Percentiles rank a stretch among this genome's conserved stretches.
These are phyloP conservation scores for Clarireedia hainanense DNA, from an alignment of 2,329 filamentous ascomycete species.

Conservation along the genomic window DNA sequence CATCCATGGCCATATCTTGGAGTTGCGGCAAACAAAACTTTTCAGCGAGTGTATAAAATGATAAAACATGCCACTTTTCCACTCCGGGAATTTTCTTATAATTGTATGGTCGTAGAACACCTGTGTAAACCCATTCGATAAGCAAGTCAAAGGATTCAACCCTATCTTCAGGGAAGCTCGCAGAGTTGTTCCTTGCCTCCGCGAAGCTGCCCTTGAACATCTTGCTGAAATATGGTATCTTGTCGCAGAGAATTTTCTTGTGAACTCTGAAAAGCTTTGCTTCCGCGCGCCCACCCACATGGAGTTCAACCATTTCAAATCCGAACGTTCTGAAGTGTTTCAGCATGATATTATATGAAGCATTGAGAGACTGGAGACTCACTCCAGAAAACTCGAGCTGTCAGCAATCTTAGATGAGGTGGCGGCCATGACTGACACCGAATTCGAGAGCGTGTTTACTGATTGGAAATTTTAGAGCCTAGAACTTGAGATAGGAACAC, in stretches of 20 bases:
- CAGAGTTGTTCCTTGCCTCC: neutral
- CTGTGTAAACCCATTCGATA: slow-evolving; percentile 10
- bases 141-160: slow-evolving; percentile 9
- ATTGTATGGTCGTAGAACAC: neutral
- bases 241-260: slow-evolving; percentile 10
- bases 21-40: neutral
- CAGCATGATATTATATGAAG: too few species aligned
- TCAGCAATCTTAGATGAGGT: too few species aligned
- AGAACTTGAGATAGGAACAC: too few species aligned
- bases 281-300: neutral
- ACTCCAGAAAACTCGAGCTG: too few species aligned
- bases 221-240: slow-evolving; percentile 15
- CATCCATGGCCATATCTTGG: neutral
- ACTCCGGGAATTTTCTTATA: too few species aligned
- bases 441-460: too few species aligned
- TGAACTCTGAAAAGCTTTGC: slow-evolving; percentile 6
- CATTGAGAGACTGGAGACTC: too few species aligned
- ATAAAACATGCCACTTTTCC: too few species aligned
- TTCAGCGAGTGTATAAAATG: neutral
- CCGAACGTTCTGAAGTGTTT: neutral
- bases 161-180: slow-evolving; percentile 12
- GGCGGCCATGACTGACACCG: too few species aligned
- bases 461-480: too few species aligned
- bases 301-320: slow-evolving; percentile 7
- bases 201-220: slow-evolving; percentile 12